Evolutionary conservation across 371 early-diverging fungal genomes (phyloP), one percentile per base, ranked within the genome.

Genomic region (Mortierella sp.): DNA sequence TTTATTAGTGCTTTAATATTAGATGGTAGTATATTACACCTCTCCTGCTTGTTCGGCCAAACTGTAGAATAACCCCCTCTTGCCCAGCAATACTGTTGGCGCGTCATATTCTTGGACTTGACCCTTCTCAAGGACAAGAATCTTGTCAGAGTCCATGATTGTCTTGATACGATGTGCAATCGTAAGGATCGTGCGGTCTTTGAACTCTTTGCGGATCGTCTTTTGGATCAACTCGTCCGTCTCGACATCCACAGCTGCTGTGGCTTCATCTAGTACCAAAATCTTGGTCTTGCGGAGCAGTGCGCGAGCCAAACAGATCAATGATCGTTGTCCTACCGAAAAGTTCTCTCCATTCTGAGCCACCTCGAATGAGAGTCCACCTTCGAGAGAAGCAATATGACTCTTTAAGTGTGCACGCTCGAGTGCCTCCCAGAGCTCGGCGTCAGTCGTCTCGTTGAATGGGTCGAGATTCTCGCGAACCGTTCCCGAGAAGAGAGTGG

Each of bases 201-300:
- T 74, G 70, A 92, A 93, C 68, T 93, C 92, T 12, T 83, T 66
- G 28, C 96, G 88, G 24, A 97, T 96, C 3, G 95, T 95, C 68
- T 90, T 84, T 81, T 97, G 98, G 66, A 97, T 97, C 64, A 94
- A 83, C n/a, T 88, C 80, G 64, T 91, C 96, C 0, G 96, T 92
- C 64, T 90, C 91, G 43, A 91, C 92, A 85, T 98, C 97, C 43
- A 94, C 91, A 9, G 93, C 90, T 16, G 97, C 93, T 6, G 94
- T 94, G n/a, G 96, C 96, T 84, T 98, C 98, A 83, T 98, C 98
- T 70, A 98, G 73, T 4, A 96, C 84, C 62, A 97, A 80, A 28
- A 97, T 87, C 28, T 87, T 88, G 32, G 94, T 89, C 43, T 88
- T 88, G 59, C 92, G 90, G 30, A 96, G 84, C 20, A 96, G 79